Conservation (phyloP, 768 basidiomycete species). For the Sistotremastrum suecicum region DNA sequence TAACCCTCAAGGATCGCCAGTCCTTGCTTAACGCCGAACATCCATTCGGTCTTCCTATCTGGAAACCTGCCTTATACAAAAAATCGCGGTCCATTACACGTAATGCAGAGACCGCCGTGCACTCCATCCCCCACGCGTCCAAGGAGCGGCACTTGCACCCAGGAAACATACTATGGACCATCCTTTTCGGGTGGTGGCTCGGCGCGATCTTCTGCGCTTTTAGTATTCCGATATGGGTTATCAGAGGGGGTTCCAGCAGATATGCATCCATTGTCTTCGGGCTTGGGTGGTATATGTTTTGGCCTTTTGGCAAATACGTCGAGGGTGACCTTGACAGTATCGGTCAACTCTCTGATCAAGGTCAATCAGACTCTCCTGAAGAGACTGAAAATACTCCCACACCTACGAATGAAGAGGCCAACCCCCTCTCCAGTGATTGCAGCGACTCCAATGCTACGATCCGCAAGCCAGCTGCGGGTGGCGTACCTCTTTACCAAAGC, state of each 20-base stretch:
- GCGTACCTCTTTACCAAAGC: constrained; percentile 27
- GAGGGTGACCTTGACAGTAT: constrained; percentile 51
- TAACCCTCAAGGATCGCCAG: constrained; percentile 90
- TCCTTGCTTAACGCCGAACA: constrained; percentile 98
- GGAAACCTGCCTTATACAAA: constrained; percentile 98
- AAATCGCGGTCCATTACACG: constrained; percentile 94
- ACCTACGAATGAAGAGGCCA: constrained; percentile 17
- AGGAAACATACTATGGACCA: constrained; percentile 87
- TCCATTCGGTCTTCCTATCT: constrained; percentile 97
- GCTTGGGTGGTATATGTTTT: constrained; percentile 88
- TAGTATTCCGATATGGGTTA: constrained; percentile 50
- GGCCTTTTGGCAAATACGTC: constrained; percentile 99
- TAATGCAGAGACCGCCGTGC: constrained; percentile 88
- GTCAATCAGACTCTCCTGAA: constrained; percentile 22
- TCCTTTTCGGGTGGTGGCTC: constrained; percentile 92
- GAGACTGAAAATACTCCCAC: constrained; percentile 21
- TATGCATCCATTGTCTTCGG: constrained; percentile 84
- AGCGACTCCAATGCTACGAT: constrained; percentile 7
- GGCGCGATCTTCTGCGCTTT: constrained; percentile 53
- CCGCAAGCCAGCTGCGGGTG: constrained; percentile 8
- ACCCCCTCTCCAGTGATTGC: constrained; percentile 7
- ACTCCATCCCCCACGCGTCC: constrained; percentile 82
- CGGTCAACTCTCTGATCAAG: constrained; percentile 18
- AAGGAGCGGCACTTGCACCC: constrained; percentile 87
- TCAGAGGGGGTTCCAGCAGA: constrained; percentile 70